Evolutionary conservation across 305 asterid genomes (phyloP).

Genomic region (Solanum chacoense): DNA sequence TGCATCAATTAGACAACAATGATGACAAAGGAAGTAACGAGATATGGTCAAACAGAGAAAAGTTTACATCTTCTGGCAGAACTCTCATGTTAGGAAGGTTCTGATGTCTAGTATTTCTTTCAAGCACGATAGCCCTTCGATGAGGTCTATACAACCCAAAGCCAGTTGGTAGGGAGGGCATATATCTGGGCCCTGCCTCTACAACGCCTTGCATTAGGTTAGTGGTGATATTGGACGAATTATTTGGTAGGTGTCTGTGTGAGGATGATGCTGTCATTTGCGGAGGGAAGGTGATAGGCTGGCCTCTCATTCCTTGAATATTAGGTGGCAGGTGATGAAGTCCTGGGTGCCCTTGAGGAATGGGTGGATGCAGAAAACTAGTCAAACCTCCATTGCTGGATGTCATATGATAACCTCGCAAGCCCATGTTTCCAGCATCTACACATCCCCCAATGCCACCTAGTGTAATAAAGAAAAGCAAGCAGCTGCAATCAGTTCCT

Average conservation of each 20-base stretch:
- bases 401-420: constrained; percentile 48
- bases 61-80: constrained; percentile 51
- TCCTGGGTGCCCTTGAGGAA: constrained; percentile 47
- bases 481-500: neutral
- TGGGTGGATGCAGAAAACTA: constrained; percentile 36
- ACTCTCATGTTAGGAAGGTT: constrained; percentile 64
- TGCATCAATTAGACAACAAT: neutral
- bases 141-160: constrained; percentile 58
- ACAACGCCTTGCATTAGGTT: constrained; percentile 19
- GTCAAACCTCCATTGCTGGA: constrained; percentile 24
- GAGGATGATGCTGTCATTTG: constrained; percentile 43
- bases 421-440: constrained; percentile 39
- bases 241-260: constrained; percentile 27
- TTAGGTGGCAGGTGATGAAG: constrained; percentile 43
- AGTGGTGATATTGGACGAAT: constrained; percentile 5
- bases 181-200: constrained; percentile 46
- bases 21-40: neutral
- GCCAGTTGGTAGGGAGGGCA: constrained; percentile 55
- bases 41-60: constrained; percentile 5
- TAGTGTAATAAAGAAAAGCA: constrained; percentile 1
- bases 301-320: constrained; percentile 51
- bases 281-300: constrained; percentile 37
- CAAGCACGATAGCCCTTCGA: constrained; percentile 50
- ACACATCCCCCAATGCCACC: constrained; percentile 26
- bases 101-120: constrained; percentile 32